Base-by-base conservation (phyloP, 352 stramenopile species). In the Phytophthora cajani region DNA sequence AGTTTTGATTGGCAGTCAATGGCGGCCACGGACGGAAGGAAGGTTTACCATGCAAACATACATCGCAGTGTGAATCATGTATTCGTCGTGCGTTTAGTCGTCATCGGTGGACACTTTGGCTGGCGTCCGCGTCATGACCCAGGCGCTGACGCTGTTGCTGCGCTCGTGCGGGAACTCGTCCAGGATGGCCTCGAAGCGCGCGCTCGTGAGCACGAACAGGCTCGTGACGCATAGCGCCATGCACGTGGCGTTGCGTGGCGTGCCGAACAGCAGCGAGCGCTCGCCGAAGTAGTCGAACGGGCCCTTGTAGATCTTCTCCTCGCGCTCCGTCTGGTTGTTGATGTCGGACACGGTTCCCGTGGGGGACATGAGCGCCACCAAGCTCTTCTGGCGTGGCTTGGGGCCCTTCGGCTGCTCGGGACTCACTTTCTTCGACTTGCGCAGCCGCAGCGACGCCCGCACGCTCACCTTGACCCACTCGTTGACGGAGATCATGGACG, bases 241-340 rank as follows among this genome's bases (percentile, higher is more conserved):
- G 62, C 84, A 92, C 53, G 82, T 92, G 51, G 81, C 84, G 52
- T 83, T 90, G 25, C 84, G 81, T 14, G 86, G 84, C 14, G 81
- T 92, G 25, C 83, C 85, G 49, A 91, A 90, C 10, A 93, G 75
- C 58, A 93, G 71, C 42, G 82, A 92, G 46, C 79, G 80, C 72
- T 93, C 86, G 42, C 86, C 86, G 58, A 93, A 92, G 69, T 87
- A 91, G 67, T 93, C 86, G 66, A 88, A 91, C 49, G 82, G 79
- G 2, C 82, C 84, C 58, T 92, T 92, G 61, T 92, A 79, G 61
- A 90, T 85, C 71, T 87, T 88, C 63, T 86, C 71, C 58, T 81
- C 77, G n/a, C 75, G 64, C 64, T 84, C 71, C 40, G 63, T 78
- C 27, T 55, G 42, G 33, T 64, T 38, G 66, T 78, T 81, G 59